Base-by-base conservation (phyloP, 23 red algal genomes). In the Gracilaria gracilis region DNA sequence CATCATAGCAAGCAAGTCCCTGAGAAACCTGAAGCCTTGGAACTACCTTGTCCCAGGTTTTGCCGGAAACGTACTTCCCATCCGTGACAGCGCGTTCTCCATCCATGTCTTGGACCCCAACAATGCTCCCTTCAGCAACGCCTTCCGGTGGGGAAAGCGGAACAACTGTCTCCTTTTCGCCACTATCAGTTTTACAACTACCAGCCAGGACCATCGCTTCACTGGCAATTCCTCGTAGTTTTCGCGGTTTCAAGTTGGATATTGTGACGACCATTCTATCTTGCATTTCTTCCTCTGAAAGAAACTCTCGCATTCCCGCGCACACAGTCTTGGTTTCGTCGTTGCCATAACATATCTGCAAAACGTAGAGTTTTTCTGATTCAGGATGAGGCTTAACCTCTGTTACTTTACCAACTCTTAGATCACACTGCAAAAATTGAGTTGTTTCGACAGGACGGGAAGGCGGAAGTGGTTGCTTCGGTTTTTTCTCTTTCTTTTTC, bases 121-220 rank as follows among this genome's bases (percentile, higher is more conserved):
- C 83, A 33, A 75, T 44, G 38, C 54, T 71, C 29, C 92, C 92
- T 37, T 40, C 83, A 14, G 21, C 39, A 37, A 71, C 81, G 13
- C 28, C 75, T 33, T 34, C 39, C 19, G 82, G 83, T 7, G 92
- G 83, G 1, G 40, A 37, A 29, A 88, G 44, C 9, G 74, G 82
- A 23, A 94, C 83, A 17, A 94, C 92, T 9, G 82, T 81, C 39
- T 93, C 83, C 38, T 87, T 88, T 20, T 82, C 92, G 24, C 84
- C 92, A 17, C 55, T 70, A 0, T 48, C 75, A 4, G 82, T 71
- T 23, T 51, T 61, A 57, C 87, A 75, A 29, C 82, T 87, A 19
- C 92, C 92, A 12, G 92, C 92, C 8, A 96, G 67, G 40, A 91
- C 62, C 94, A 96, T 96, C 21, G 76, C 94, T 19, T 91, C 84